Evolutionary conservation across 2,329 filamentous ascomycete species (phyloP), one percentile per base, ranked within the genome.

Genomic region (Pseudodiploospora longispora): DNA sequence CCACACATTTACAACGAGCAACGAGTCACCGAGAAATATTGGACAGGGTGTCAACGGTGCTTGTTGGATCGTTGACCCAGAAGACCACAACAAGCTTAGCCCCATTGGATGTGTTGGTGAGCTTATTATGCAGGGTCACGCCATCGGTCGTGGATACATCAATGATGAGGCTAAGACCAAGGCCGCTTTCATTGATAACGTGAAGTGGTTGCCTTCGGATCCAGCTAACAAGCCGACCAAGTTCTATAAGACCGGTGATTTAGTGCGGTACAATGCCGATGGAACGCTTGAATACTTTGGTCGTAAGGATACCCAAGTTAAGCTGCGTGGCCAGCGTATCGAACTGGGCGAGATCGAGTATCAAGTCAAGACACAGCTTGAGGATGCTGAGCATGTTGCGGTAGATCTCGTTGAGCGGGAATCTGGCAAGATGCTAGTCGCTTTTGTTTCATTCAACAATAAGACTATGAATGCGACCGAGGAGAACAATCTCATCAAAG

Each of bases 281-380:
- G 64, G 66, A 2, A 51, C 53, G 30, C 52, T 74, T 6, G 50
- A 64, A 1, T 72, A 67, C 42, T 53, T 72, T 33, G 74, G 73
- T 33, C 63, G 76, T 10, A 75, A 74, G 50, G 75, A 80, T 49
- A 67, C 67, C 0, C 75, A 79, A 53, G 66, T 79, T 38, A 80
- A 80, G 55, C 56, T 80, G 10, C 65, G 69, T 19, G 80, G 79
- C n/a, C 77, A 70, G 44, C 58, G 74, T 43, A 62, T 76, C 40
- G 79, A 73, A 58, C 62, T 73, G 5, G 48, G 42, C 1, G 52
- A 54, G 29, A 47, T 55, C 9, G 53, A 55, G 19, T 38, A 46
- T 30, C 33, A 44, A 27, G 37, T 49, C 30, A 47, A 41, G 6
- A 28, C n/a, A 30, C 33, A 40, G 9, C 30, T 42, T 7, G 6